Evolutionary conservation across 2,329 filamentous ascomycete genomes (phyloP), one percentile per base, ranked within the genome.

Genomic region (Ophiostoma tasmaniense): DNA sequence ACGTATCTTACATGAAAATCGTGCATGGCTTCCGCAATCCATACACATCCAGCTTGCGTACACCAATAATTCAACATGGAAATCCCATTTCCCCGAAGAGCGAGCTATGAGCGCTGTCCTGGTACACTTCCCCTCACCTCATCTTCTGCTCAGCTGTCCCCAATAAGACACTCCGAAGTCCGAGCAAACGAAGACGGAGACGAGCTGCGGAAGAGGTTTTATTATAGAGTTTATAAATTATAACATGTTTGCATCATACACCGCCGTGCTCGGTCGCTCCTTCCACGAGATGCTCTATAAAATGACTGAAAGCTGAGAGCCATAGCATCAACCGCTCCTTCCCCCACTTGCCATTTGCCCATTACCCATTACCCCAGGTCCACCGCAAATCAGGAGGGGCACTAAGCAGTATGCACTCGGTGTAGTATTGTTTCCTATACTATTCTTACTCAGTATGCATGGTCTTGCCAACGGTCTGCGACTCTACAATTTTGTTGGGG

Each of bases 351-450:
- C 55, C 55, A 33, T 61, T 61, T 61, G 30, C 50, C 50, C 50
- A 61, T 61, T 61, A 61, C 55, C 55, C 55, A 61, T 61, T 61
- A 61, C 55, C 55, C 55, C 55, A 61, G 55, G 55, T 61, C 55
- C 14, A 61, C 25, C 55, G 55, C 55, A 61, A 61, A 61, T 61
- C 55, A 25, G 55, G 25, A 25, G 25, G 55, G 25, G 22, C 55
- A 61, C 55, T 61, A 61, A 17, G 55, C 55, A 52, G 33, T 33
- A 33, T 6, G 33, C 33, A 33, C 33, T 33, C 33, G 33, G 5
- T 61, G 6, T 30, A 6, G 5, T 45, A 45, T 30, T 13, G 10
- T 25, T 28, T 20, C 20, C 6, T 61, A 7, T 45, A 45, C 4
- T 25, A 55, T 55, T 55, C 11, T 17, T 59, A 28, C 17, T 30